phyloP scores from a whole-genome alignment of 2,329 filamentous ascomycete species.

The Aspergillus costaricaensis region DNA sequence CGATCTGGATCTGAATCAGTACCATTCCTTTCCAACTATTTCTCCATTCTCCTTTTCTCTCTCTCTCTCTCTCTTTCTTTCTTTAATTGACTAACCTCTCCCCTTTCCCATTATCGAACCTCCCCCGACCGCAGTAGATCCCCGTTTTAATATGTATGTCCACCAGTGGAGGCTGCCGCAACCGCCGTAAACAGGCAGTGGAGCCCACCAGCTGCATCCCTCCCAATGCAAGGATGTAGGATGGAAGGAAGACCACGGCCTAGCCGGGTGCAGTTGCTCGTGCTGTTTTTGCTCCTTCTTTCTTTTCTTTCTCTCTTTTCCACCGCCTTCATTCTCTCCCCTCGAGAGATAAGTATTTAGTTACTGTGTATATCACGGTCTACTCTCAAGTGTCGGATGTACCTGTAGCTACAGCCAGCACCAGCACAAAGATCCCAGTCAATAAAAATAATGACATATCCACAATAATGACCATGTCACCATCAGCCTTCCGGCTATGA shows the following conservation, averaged over 20 bases:
- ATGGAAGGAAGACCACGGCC: not conserved
- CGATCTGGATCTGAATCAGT: not conserved
- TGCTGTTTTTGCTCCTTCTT: no score
- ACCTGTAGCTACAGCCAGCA: no score
- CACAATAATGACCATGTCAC: not conserved
- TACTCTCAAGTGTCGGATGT: no score
- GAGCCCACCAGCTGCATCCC: conserved; percentile 3
- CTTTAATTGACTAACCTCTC: not conserved
- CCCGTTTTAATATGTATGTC: not conserved
- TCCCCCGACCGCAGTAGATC: no score
- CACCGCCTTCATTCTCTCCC: not conserved
- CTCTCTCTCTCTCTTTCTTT: not conserved
- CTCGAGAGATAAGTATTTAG: not conserved
- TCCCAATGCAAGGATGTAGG: not conserved
- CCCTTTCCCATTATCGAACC: no score
- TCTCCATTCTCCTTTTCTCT: not conserved
- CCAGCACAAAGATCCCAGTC: not conserved
- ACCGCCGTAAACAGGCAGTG: conserved; percentile 21
- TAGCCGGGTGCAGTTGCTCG: not conserved
- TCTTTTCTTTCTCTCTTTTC: no score
- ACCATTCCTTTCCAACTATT: not conserved
- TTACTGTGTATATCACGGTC: no score
- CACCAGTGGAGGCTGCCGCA: not conserved
- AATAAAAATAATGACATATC: not conserved
- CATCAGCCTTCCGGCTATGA: not conserved